phyloP scores from a whole-genome alignment of 139 green algal genomes.

The Gonium pectorale region DNA sequence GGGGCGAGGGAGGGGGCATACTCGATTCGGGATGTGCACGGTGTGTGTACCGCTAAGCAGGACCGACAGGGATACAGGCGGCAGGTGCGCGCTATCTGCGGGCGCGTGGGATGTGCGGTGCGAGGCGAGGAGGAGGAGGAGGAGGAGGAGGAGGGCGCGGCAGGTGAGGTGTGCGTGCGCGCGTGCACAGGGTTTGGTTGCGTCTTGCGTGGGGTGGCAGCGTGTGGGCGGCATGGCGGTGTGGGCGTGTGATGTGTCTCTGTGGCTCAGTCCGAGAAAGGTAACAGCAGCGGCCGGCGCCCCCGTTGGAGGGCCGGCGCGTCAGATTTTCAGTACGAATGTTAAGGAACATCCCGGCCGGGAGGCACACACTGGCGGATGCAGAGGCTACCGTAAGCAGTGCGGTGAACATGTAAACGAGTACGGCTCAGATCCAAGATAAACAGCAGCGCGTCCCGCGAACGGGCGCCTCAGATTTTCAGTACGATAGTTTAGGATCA shows the following conservation, averaged over 20 bases:
- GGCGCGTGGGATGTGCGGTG: neutral
- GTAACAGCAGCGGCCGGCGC: neutral
- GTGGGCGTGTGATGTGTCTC: neutral
- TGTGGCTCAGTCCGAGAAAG: neutral
- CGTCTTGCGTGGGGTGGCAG: too few relatives aligned
- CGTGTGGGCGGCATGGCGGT: too few relatives aligned
- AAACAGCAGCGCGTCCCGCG: neutral
- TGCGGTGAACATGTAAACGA: too few relatives aligned
- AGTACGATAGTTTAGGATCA: slow-evolving; percentile 18
- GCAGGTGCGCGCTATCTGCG: neutral
- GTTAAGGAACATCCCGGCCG: neutral
- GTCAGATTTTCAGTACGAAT: slow-evolving; percentile 24
- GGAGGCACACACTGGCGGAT: too few relatives aligned
- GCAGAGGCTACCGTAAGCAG: too few relatives aligned
- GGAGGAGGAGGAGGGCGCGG: neutral
- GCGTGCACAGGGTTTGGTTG: too few relatives aligned
- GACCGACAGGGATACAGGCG: too few relatives aligned
- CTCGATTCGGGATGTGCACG: neutral
- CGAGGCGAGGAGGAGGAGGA: neutral
- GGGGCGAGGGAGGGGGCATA: neutral
- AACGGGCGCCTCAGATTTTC: slow-evolving; percentile 23
- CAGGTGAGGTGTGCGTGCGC: too few relatives aligned
- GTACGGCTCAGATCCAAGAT: neutral
- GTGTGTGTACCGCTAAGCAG: too few relatives aligned
- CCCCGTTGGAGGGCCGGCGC: neutral